These are phyloP conservation scores for Trichosporon asahii DNA, from an alignment of 1,284 basidiomycete species.

Conservation along the genomic window DNA sequence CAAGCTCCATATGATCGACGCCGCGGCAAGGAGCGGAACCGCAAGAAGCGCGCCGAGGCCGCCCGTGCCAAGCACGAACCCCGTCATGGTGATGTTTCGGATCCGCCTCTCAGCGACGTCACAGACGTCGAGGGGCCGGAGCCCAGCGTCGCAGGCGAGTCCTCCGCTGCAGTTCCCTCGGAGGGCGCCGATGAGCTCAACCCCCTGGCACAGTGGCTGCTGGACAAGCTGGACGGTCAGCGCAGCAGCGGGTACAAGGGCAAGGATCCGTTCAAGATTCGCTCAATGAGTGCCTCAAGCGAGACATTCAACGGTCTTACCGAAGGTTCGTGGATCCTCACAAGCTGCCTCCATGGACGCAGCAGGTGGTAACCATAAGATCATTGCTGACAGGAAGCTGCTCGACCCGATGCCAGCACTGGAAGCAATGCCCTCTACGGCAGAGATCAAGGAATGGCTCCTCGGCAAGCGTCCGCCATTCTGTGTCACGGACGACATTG, in stretches of 20 bases:
- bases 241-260: neutral
- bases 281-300: neutral
- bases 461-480: neutral
- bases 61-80: neutral
- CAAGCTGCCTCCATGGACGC: neutral
- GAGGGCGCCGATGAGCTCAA: neutral
- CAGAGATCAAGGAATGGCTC: neutral
- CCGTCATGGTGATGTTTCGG: neutral
- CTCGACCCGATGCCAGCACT: neutral
- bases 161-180: neutral
- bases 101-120: neutral
- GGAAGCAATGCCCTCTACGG: neutral
- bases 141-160: neutral
- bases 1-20: too few relatives aligned
- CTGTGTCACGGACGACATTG: neutral
- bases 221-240: neutral
- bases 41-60: neutral
- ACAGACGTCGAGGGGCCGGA: neutral
- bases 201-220: neutral
- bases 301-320: neutral
- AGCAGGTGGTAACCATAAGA: neutral
- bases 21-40: too few relatives aligned
- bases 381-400: neutral
- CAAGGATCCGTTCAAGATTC: neutral
- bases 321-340: neutral